Base-by-base conservation (phyloP, 2,329 filamentous ascomycete genomes). In the Fusarium lyarnte region DNA sequence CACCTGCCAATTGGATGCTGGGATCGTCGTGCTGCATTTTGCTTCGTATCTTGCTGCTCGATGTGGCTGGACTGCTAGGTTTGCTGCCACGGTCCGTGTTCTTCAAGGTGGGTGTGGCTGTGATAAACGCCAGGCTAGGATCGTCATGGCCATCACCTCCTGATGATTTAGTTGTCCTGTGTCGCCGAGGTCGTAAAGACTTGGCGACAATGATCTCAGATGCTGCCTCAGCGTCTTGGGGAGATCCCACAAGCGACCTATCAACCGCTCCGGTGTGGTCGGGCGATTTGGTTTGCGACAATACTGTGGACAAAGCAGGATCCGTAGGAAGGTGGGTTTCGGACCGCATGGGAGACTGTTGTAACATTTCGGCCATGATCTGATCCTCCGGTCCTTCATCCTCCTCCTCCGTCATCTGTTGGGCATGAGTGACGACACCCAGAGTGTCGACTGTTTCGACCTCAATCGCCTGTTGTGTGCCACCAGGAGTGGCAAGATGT, bases 51-150 rank as follows among this genome's bases (percentile, higher is more conserved):
- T 79, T 73, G 45, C 79, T 75, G 43, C 77, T 63, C 31, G 75
- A 69, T 25, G 71, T 51, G 14, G 49, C 65, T 41, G 71, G 64
- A 55, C 75, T 69, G 39, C 53, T 78, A 38, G 52, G 45, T 51
- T 73, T 70, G 54, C 63, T 72, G 51, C 62, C 57, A 39, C 63
- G 43, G 23, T 66, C 67, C n/a, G 66, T 33, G 23, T 60, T 67
- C 25, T 33, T 70, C 29, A 62, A 58, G 25, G 58, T 53, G 27
- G 70, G 62, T 31, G 77, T 63, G 19, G 70, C 46, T 58, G 58
- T 78, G 36, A 78, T 78, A 45, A 82, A 66, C 35, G 67, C 63
- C n/a, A 79, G 58, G 52, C 79, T 81, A 8, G 80, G 78, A 55
- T 82, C 80, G 14, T 63, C 59, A n/a, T 63, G 65, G 39, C 76